Evolutionary conservation across 2,329 filamentous ascomycete species (phyloP).

Genomic region (Calonectria multiphialidica): DNA sequence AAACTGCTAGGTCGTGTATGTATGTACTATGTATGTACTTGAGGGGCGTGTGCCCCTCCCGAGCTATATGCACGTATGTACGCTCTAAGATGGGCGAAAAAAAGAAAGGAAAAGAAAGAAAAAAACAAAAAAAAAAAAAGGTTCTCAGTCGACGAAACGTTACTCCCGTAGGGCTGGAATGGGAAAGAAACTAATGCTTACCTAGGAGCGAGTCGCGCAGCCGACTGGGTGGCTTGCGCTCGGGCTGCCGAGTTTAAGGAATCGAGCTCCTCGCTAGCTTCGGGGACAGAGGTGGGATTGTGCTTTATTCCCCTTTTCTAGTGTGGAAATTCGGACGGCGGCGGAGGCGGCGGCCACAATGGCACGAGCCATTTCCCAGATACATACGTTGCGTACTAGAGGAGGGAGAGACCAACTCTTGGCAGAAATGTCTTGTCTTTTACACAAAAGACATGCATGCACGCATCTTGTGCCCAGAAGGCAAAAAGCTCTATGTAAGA

Average conservation of each 20-base stretch:
- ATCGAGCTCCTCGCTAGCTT: background rate
- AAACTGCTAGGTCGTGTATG: background rate
- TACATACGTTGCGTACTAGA: too few species aligned
- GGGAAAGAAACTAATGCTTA: background rate
- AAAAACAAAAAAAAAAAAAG: background rate
- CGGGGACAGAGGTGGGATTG: background rate
- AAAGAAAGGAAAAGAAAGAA: background rate
- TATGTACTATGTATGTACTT: too few species aligned
- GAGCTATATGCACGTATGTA: background rate
- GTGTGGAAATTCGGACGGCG: background rate
- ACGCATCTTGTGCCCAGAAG: background rate
- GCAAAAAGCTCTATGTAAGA: background rate
- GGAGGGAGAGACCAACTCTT: too few species aligned
- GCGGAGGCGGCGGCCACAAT: background rate
- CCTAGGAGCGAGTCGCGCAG: background rate
- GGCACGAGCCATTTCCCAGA: background rate
- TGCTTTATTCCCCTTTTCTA: slow-evolving; percentile 1
- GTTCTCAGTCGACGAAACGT: background rate
- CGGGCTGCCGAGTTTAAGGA: background rate
- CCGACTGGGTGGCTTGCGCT: background rate
- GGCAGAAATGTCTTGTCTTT: background rate
- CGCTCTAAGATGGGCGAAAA: background rate
- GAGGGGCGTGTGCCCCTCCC: background rate
- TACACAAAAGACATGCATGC: background rate
- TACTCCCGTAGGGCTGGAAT: slow-evolving; percentile 1